A percentile compares a stretch with the other conserved stretches of the same genome.
Conservation (phyloP, 2,329 filamentous ascomycete genomes). For the Helicocarpus griseus region DNA sequence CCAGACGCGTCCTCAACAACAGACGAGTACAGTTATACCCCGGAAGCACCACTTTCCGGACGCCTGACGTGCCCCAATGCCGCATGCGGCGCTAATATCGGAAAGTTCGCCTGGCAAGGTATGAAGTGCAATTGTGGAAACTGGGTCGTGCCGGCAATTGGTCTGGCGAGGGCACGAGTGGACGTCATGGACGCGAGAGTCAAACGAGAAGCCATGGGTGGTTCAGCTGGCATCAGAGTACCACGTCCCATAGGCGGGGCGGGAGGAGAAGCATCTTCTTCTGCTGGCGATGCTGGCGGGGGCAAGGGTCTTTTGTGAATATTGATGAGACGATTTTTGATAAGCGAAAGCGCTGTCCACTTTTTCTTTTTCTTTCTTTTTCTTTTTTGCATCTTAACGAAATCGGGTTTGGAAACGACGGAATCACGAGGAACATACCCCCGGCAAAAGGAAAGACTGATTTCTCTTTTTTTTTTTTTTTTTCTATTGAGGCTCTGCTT, state of each 20-base stretch:
- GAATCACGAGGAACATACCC: background rate
- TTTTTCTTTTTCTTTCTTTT: background rate
- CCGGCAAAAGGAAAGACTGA: too few relatives aligned
- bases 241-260: conserved; percentile 31
- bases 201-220: conserved; percentile 13
- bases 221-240: conserved; percentile 26
- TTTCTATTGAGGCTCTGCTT: background rate
- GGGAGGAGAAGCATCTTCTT: conserved; percentile 13
- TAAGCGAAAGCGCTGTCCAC: background rate
- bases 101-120: conserved; percentile 93
- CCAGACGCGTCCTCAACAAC: conserved; percentile 1
- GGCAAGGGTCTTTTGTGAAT: conserved; percentile 20
- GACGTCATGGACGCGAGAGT: conserved; percentile 52
- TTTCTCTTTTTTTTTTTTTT: background rate
- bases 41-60: conserved; percentile 70
- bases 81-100: conserved; percentile 73
- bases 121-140: conserved; percentile 83
- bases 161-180: conserved; percentile 68
- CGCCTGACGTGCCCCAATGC: conserved; percentile 70
- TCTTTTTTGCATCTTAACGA: background rate
- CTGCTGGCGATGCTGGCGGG: conserved; percentile 9
- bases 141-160: conserved; percentile 88
- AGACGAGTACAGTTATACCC: conserved; percentile 15
- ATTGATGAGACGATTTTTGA: background rate
- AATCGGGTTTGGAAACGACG: background rate